Percentiles rank a stretch among this genome's conserved stretches.
Conservation (phyloP, 2,329 filamentous ascomycete species). For the Metarhizium rileyi region DNA sequence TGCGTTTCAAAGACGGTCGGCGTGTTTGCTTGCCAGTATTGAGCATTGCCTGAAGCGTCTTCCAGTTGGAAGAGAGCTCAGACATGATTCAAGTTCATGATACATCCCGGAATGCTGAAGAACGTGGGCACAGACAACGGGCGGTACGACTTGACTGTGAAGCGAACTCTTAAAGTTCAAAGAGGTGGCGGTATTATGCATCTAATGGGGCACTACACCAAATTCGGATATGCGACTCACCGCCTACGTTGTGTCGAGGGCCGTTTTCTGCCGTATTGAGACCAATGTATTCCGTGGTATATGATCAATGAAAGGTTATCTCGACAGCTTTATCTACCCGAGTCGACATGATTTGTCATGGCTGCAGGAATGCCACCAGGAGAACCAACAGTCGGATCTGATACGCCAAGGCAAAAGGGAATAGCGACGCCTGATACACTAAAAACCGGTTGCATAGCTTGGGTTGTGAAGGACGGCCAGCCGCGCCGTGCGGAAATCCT, state of each 20-base stretch:
- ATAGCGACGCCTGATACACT: constrained; percentile 79
- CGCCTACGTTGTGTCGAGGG: neutral
- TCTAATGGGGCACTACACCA: neutral
- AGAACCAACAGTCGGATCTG: constrained; percentile 46
- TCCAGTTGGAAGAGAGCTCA: constrained; percentile 63
- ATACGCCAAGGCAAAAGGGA: constrained; percentile 58
- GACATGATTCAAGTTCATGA: constrained; percentile 19
- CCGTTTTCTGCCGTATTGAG: neutral
- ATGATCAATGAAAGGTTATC: too few relatives aligned
- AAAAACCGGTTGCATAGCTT: constrained; percentile 48
- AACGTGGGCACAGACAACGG: too few relatives aligned
- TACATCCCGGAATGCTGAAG: neutral
- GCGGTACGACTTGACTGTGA: too few relatives aligned
- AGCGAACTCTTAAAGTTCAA: neutral
- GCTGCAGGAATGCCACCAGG: constrained; percentile 37
- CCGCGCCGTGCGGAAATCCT: constrained; percentile 89
- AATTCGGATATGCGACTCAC: neutral
- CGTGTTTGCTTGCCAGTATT: constrained; percentile 33
- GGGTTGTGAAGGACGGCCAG: constrained; percentile 64
- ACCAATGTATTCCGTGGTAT: too few relatives aligned
- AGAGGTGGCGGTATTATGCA: neutral
- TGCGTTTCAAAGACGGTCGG: constrained; percentile 31
- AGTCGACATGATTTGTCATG: constrained; percentile 34
- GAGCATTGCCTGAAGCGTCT: constrained; percentile 59
- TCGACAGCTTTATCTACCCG: neutral